Conservation (phyloP, 2,329 filamentous ascomycete genomes). For the Tolypocladium paradoxum region DNA sequence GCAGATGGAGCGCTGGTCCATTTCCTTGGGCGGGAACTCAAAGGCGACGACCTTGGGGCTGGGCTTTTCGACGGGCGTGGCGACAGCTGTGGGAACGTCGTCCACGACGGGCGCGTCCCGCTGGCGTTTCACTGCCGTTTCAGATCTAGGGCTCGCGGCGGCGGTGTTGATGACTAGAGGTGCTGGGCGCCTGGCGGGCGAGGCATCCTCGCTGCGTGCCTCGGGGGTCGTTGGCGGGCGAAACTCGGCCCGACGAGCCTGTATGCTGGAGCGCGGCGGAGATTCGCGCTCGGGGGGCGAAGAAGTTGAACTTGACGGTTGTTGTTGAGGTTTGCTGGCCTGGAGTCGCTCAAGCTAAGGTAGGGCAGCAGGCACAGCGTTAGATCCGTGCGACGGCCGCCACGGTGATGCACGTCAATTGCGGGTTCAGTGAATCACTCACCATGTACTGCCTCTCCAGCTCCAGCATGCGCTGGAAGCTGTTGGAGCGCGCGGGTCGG, state of each 20-base stretch:
- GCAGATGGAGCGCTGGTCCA: conserved; percentile 33
- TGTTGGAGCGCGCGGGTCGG: conserved; percentile 27
- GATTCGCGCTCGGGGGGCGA: background rate
- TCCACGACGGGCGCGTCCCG: conserved; percentile 3
- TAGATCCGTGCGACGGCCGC: background rate
- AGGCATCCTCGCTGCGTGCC: conserved; percentile 1
- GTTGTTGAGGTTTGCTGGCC: conserved; percentile 2
- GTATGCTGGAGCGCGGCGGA: conserved; percentile 5
- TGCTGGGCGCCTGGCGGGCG: conserved; percentile 2
- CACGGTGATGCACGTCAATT: background rate
- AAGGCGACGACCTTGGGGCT: conserved; percentile 20
- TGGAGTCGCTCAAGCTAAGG: conserved; percentile 11
- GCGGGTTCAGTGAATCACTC: conserved; percentile 16
- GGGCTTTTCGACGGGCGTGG: conserved; percentile 10
- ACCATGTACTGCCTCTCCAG: conserved; percentile 49
- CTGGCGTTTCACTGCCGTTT: conserved; percentile 3
- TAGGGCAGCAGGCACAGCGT: background rate
- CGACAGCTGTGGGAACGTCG: conserved; percentile 2
- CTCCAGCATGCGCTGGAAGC: conserved; percentile 48
- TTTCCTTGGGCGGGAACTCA: conserved; percentile 17
- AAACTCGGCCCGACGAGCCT: conserved; percentile 4
- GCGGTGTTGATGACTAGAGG: conserved; percentile 8
- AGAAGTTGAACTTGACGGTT: background rate
- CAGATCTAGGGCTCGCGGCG: conserved; percentile 1
- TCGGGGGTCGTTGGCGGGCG: background rate